Percentiles rank a stretch among this genome's conserved stretches.
Conservation (phyloP, 176 grass and related monocot genomes). For the Chrysopogon serrulatus region DNA sequence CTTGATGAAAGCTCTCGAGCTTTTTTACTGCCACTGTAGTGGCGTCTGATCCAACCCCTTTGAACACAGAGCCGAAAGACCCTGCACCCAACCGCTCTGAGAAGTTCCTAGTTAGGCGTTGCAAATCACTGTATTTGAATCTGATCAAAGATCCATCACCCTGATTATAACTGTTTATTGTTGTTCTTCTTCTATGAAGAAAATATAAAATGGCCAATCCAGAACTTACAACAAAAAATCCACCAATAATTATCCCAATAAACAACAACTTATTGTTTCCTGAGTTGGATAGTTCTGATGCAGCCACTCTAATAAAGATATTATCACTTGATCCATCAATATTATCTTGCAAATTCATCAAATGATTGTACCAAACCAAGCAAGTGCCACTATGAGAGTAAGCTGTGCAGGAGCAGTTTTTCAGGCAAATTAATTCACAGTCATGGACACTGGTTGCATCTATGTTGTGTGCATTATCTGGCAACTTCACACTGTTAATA, state of each 20-base stretch:
- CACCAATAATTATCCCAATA: not conserved
- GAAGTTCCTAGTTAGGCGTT: conserved; percentile 41
- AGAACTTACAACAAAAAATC: not conserved
- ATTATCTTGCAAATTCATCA: conserved; percentile 42
- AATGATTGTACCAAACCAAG: conserved; percentile 30
- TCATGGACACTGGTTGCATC: not conserved
- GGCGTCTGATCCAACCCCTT: conserved; percentile 19
- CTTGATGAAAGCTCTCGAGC: conserved; percentile 38
- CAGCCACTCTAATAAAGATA: conserved; percentile 40
- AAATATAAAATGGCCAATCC: not conserved
- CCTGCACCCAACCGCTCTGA: conserved; percentile 38
- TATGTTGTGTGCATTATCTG: not conserved
- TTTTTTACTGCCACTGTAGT: conserved; percentile 44
- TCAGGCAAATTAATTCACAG: conserved; percentile 28
- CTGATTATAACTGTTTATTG: too few species aligned
- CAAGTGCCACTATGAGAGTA: conserved; percentile 37
- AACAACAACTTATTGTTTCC: conserved; percentile 5
- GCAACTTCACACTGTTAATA: conserved; percentile 16
- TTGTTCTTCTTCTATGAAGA: not conserved
- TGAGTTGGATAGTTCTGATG: conserved; percentile 24
- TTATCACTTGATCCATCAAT: not conserved
- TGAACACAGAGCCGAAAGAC: conserved; percentile 47
- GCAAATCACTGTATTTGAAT: conserved; percentile 36
- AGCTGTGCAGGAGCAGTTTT: conserved; percentile 37
- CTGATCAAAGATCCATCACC: too few species aligned